Percentiles rank a stretch among this genome's conserved stretches.
phyloP scores from a whole-genome alignment of 2,329 filamentous ascomycete genomes.

The Pseudopyricularia cyperi region DNA sequence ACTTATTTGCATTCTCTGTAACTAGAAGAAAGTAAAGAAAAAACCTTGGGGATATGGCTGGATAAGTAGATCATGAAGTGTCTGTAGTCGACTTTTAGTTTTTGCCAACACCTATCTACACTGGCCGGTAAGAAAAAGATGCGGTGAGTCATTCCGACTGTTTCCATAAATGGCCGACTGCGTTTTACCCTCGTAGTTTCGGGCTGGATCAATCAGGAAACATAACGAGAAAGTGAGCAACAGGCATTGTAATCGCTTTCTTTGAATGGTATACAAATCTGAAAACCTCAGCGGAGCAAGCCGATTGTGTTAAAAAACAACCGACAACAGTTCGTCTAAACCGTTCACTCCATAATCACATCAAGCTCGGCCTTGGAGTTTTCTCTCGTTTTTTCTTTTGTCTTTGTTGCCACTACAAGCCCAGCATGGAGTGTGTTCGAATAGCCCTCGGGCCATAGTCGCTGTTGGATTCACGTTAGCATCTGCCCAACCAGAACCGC shows the following conservation, averaged over 20 bases:
- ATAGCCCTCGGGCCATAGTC: slow-evolving; percentile 42
- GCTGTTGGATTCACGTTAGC: slow-evolving; percentile 18
- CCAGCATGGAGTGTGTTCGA: slow-evolving; percentile 39
- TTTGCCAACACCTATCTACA: no score
- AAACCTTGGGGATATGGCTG: no score
- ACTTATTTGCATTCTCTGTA: no score
- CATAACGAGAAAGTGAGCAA: neutral
- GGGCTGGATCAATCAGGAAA: no score
- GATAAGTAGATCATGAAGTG: no score
- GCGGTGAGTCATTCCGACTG: neutral
- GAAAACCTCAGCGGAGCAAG: neutral
- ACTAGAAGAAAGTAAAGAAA: no score
- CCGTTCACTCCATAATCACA: neutral
- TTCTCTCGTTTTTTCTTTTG: neutral
- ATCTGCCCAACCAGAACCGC: neutral
- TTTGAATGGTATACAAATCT: neutral
- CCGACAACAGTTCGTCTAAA: neutral
- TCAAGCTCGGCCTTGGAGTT: neutral
- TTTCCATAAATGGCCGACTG: no score
- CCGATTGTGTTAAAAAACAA: neutral
- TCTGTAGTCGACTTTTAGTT: no score
- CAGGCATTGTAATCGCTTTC: neutral
- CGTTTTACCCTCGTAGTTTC: no score
- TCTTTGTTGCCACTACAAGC: slow-evolving; percentile 12
- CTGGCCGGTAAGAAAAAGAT: neutral